phyloP scores from a whole-genome alignment of 1,284 basidiomycete genomes.

The Polyporus tsugae region DNA sequence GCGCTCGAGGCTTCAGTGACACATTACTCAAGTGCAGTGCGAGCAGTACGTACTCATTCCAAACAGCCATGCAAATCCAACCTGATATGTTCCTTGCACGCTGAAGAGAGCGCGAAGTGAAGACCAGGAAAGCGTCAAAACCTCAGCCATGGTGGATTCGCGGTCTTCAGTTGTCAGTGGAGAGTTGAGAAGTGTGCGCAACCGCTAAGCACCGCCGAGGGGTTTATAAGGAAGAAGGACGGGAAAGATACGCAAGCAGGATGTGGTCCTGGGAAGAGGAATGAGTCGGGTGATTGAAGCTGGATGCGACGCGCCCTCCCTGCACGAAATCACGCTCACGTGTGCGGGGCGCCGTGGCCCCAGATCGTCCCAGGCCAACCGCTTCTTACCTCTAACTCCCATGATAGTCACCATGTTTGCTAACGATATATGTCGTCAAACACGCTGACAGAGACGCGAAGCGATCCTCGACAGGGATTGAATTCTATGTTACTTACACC shows the following conservation, averaged over 20 bases:
- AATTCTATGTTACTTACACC: not conserved
- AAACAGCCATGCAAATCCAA: conserved; percentile 68
- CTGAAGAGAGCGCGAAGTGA: conserved; percentile 53
- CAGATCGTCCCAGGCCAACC: conserved; percentile 1
- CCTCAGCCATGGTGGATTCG: conserved; percentile 28
- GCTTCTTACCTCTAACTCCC: not conserved
- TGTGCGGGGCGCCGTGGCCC: conserved; percentile 12
- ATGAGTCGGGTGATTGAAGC: not conserved
- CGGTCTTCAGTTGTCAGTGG: not conserved
- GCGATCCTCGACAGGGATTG: not conserved
- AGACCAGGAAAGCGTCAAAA: conserved; percentile 46
- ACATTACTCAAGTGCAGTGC: not conserved
- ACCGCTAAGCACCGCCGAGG: not conserved
- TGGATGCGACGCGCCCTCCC: conserved; percentile 16
- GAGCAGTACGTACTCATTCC: conserved; percentile 66
- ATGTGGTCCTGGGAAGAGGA: conserved; percentile 23
- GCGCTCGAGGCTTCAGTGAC: conserved; percentile 13
- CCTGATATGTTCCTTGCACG: conserved; percentile 57
- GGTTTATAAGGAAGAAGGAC: not conserved
- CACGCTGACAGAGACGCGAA: not conserved
- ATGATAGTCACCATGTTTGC: not conserved
- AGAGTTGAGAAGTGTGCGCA: not conserved
- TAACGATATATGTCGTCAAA: not conserved
- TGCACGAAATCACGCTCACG: conserved; percentile 31
- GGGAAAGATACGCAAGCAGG: conserved; percentile 22